Conservation (phyloP, 2,329 filamentous ascomycete genomes). For the Stagonosporopsis tanaceti region DNA sequence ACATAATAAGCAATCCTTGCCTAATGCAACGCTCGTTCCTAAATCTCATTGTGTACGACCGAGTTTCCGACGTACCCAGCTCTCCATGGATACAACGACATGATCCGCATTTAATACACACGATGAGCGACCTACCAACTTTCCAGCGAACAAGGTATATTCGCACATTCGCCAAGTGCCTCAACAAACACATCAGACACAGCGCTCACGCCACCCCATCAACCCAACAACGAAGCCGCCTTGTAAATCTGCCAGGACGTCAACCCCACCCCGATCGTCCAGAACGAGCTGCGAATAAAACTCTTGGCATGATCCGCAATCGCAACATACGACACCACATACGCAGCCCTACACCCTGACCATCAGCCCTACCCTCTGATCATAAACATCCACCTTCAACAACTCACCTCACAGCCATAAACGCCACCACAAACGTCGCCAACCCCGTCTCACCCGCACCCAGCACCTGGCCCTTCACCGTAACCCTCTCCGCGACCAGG, state of each 20-base stretch:
- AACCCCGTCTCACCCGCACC: conserved; percentile 12
- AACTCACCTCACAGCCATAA: conserved; percentile 27
- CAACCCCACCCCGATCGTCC: conserved; percentile 23
- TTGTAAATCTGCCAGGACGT: conserved; percentile 34
- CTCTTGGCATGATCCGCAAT: conserved; percentile 32
- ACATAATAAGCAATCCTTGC: too few species aligned
- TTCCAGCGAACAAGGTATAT: too few species aligned
- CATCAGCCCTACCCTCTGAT: not conserved
- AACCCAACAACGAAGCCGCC: conserved; percentile 29
- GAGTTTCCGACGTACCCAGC: too few species aligned
- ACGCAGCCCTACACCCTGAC: conserved; percentile 14
- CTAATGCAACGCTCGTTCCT: too few species aligned
- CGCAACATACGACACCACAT: conserved; percentile 30
- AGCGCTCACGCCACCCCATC: not conserved
- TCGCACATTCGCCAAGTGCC: too few species aligned
- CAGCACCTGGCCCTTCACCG: conserved; percentile 19
- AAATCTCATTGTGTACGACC: too few species aligned
- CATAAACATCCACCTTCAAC: not conserved
- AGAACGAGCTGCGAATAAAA: conserved; percentile 30
- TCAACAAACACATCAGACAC: too few species aligned
- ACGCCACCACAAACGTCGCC: conserved; percentile 29
- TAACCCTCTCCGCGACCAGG: conserved; percentile 34
- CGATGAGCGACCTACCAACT: too few species aligned
- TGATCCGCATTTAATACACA: too few species aligned
- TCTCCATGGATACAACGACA: too few species aligned